A percentile compares a stretch with the other conserved stretches of the same genome.
phyloP scores from a whole-genome alignment of 805 yeast species.

The Tanozyma kutaoensis region DNA sequence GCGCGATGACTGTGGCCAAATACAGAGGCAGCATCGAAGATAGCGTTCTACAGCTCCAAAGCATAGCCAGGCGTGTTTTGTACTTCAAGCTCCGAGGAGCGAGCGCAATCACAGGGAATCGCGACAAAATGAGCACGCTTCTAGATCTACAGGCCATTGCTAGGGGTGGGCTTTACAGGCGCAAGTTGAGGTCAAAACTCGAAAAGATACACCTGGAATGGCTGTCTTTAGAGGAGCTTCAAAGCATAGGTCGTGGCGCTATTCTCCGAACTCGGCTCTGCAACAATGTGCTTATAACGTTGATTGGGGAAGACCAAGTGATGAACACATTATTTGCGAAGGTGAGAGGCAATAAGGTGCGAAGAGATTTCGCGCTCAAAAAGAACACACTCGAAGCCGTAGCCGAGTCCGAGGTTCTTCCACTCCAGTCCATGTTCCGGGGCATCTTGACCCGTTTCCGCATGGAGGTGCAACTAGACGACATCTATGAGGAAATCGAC shows the following conservation, averaged over 20 bases:
- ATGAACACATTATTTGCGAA: constrained; percentile 28
- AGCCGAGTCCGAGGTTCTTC: constrained; percentile 14
- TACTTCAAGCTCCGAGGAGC: too few species aligned
- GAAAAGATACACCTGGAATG: too few species aligned
- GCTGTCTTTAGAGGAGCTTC: too few species aligned
- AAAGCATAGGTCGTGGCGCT: constrained; percentile 32
- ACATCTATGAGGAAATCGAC: constrained; percentile 30
- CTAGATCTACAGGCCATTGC: too few species aligned
- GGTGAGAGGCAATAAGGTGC: constrained; percentile 27
- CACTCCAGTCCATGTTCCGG: constrained; percentile 45
- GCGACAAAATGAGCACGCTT: too few species aligned
- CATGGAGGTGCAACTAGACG: constrained; percentile 40
- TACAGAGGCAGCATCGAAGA: constrained; percentile 11
- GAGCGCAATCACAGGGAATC: too few species aligned
- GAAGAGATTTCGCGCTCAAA: constrained; percentile 12
- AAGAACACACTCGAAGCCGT: constrained; percentile 6
- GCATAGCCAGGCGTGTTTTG: constrained; percentile 14
- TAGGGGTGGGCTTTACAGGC: too few species aligned
- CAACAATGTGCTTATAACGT: constrained; percentile 26
- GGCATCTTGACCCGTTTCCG: constrained; percentile 52
- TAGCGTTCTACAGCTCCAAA: constrained; percentile 13
- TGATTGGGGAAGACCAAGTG: constrained; percentile 22
- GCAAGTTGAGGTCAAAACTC: too few species aligned
- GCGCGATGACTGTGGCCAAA: constrained; percentile 10
- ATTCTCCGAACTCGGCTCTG: constrained; percentile 27